Evolutionary conservation across 768 basidiomycete genomes (phyloP), one percentile per base, ranked within the genome.

Genomic region (Lentinula detonsa): DNA sequence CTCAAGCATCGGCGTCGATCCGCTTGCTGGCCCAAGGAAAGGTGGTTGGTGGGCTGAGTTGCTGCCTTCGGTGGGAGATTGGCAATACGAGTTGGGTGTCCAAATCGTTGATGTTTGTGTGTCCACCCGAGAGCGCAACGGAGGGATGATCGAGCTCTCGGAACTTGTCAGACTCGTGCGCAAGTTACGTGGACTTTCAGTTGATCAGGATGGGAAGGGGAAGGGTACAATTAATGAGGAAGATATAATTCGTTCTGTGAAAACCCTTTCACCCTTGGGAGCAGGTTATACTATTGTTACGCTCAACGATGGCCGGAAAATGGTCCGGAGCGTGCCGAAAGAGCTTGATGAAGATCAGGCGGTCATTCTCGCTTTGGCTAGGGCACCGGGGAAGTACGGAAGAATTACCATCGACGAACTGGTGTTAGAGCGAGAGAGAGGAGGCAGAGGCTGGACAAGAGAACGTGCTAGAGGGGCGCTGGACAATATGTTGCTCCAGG

Each of bases 11-110:
- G 94, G 94, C 35, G 93, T 99, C 23, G 97, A 98, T 71, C 95
- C 96, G 1, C 83, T 98, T 21, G 89, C 91, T 1, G 93, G 93
- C 0, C 90, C 91, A 0, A 77, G 88, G 45, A 86, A 86, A 67
- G 91, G 91, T 40, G 93, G 93, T 2, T 91, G 92, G 85, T 97
- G 94, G 93, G 87, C 89, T 2, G 94, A 95, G 70, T 76, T 94
- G 68, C 82, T 95, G 39, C 34, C 48, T 34, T 88, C 88, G 7
- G 74, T 97, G 58, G 87, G 93, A 15, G 97, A 98, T 70, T 98
- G 95, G 93, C 90, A 95, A 67, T 91, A 93, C 70, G 95, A 97
- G 68, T 83, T 98, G 5, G 93, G 94, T 9, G 93, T 98, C 42
- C 96, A 96, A 76, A 90, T 96, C 63, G 93, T 97, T 55, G 93